Evolutionary conservation across 2,329 filamentous ascomycete species (phyloP).

Genomic region (Lecanicillium sp.): DNA sequence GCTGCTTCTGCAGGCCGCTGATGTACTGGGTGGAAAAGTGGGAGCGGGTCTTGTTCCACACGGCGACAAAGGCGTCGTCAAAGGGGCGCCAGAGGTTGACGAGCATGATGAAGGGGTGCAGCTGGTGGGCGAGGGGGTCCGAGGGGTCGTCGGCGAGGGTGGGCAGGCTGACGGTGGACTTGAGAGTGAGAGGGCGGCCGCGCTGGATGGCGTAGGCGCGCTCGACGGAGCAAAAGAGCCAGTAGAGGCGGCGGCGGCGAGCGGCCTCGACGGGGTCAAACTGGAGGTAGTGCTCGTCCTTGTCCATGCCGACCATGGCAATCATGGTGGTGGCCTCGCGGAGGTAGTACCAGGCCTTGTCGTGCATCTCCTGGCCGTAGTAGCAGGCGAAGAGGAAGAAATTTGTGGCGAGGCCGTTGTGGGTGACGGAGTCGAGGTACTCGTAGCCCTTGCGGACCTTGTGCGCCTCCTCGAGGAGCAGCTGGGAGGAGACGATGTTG

Average conservation of each 20-base stretch:
- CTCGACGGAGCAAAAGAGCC: conserved; percentile 67
- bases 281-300: conserved; percentile 56
- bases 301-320: conserved; percentile 54
- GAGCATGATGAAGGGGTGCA: conserved; percentile 53
- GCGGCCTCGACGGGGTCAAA: conserved; percentile 55
- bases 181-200: conserved; percentile 62
- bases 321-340: conserved; percentile 70
- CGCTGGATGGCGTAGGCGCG: conserved; percentile 66
- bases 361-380: conserved; percentile 65
- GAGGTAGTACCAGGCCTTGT: conserved; percentile 73
- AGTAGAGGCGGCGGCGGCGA: conserved; percentile 62
- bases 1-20: conserved; percentile 54
- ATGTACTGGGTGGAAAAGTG: conserved; percentile 54
- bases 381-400: conserved; percentile 73
- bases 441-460: conserved; percentile 60
- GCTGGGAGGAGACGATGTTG: conserved; percentile 57
- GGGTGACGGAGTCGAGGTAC: conserved; percentile 49
- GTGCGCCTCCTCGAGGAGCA: conserved; percentile 61
- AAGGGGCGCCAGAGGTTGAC: conserved; percentile 60
- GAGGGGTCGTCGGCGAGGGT: conserved; percentile 54
- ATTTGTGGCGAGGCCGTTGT: conserved; percentile 62
- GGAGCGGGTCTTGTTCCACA: conserved; percentile 60
- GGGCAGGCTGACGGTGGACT: conserved; percentile 62
- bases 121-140: conserved; percentile 47
- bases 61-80: conserved; percentile 55